Conservation (phyloP, 495 filamentous ascomycete genomes). For the Chaetomium tenue region DNA sequence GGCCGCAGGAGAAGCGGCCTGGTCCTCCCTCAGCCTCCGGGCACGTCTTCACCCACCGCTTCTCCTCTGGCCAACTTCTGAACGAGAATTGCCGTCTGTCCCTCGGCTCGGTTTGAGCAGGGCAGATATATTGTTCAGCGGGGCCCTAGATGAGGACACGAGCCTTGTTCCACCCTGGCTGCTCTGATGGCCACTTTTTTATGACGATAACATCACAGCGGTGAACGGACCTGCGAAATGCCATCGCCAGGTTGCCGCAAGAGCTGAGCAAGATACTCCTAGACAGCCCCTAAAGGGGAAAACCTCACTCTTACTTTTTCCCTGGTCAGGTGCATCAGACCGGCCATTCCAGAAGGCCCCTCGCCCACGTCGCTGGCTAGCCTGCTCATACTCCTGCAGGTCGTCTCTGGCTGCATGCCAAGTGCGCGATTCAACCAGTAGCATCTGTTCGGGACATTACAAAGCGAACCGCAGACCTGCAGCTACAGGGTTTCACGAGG, state of each 20-base stretch:
- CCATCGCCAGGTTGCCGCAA: neutral
- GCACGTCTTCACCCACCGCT: neutral
- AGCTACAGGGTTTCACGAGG: constrained; percentile 17
- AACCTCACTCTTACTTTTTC: neutral
- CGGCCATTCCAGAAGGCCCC: constrained; percentile 21
- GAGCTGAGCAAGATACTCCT: too few relatives aligned
- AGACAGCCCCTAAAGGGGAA: neutral
- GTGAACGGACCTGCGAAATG: too few relatives aligned
- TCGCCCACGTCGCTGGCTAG: constrained; percentile 1
- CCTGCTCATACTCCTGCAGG: constrained; percentile 16
- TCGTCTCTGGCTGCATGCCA: constrained; percentile 24
- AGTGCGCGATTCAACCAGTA: constrained; percentile 16
- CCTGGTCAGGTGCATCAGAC: neutral
- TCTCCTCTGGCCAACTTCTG: neutral
- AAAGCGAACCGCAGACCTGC: constrained; percentile 19
- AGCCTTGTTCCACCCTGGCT: too few relatives aligned
- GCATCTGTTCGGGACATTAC: constrained; percentile 25
- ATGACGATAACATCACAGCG: too few relatives aligned
- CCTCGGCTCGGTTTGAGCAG: neutral
- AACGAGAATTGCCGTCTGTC: neutral
- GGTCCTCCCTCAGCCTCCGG: constrained; percentile 9
- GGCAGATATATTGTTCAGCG: neutral
- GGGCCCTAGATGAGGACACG: too few relatives aligned
- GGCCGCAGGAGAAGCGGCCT: constrained; percentile 16
- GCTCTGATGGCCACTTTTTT: too few relatives aligned